Evolutionary conservation across 2,329 filamentous ascomycete species (phyloP), one percentile per base, ranked within the genome.

Genomic region (Aspergillus ustus): DNA sequence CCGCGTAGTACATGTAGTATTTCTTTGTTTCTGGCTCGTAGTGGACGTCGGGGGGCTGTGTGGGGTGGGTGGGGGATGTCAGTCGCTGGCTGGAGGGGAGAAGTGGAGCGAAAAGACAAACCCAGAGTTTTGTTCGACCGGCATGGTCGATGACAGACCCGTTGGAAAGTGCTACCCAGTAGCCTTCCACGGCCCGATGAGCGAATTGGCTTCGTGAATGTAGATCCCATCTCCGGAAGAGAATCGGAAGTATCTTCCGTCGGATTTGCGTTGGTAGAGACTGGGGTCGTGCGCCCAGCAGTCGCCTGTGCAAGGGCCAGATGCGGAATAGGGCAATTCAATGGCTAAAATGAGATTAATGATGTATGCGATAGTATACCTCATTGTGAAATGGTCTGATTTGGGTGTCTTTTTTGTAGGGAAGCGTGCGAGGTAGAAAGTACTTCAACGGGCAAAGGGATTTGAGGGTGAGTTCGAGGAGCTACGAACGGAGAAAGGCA

Each of bases 1-100:
- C 31, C 19, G 45, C 22, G 17, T 57, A 57, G 34, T 57, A 57
- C 45, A 57, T 51, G 45, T 50, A 20, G 45, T 57, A 57, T 3
- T 13, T 22, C 3, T 56, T 56, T n/a, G 31, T 29, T 4, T 15
- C 28, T 2, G 19, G 15, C 3, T 50, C 46, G 28, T 57, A 51
- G 45, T 40, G 31, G 28, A 57, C 44, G 17, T 57, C 45, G 2
- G 54, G 45, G 13, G 54, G 45, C 51, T 53, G 15, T 20, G n/a
- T n/a, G n/a, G n/a, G n/a, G n/a, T n/a, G n/a, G n/a, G n/a, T n/a
- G n/a, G n/a, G n/a, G n/a, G n/a, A n/a, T n/a, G n/a, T n/a, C n/a
- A n/a, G n/a, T n/a, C n/a, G n/a, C n/a, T n/a, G n/a, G n/a, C n/a
- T n/a, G n/a, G n/a, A n/a, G 34, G 2, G 40, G 13, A 40, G 29